Conservation (phyloP, 495 filamentous ascomycete genomes). For the Trypethelium eluteriae region DNA sequence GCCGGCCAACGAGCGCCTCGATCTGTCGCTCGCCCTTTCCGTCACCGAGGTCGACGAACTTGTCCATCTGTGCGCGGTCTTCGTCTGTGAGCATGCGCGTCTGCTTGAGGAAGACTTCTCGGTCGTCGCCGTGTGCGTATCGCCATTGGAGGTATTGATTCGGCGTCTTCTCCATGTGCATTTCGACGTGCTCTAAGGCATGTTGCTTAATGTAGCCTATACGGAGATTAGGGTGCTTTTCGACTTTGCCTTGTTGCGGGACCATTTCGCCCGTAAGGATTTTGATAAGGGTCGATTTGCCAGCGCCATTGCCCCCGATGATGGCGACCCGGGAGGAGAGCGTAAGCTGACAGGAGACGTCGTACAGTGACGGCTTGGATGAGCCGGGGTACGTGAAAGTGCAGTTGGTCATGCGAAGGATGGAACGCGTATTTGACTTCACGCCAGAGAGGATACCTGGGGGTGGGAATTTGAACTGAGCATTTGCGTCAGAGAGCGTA, state of each 20-base stretch:
- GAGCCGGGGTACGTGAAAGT: conserved; percentile 85
- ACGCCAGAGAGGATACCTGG: conserved; percentile 92
- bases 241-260: conserved; percentile 78
- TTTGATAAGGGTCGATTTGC: conserved; percentile 98
- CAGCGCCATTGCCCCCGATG: conserved; percentile 94
- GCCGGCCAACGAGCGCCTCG: conserved; percentile 85
- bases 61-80: conserved; percentile 86
- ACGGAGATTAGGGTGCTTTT: conserved; percentile 97
- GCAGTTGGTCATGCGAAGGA: conserved; percentile 88
- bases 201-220: conserved; percentile 99
- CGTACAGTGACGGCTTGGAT: conserved; percentile 74
- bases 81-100: conserved; percentile 79
- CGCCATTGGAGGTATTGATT: conserved; percentile 99
- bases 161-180: conserved; percentile 98
- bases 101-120: conserved; percentile 95
- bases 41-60: conserved; percentile 71
- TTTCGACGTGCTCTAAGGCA: conserved; percentile 96
- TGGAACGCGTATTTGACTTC: conserved; percentile 85
- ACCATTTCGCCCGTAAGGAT: conserved; percentile 92
- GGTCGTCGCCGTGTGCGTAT: conserved; percentile 92
- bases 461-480: conserved; percentile 95
- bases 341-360: conserved; percentile 76
- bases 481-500: conserved; percentile 79
- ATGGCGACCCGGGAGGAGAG: conserved; percentile 92
- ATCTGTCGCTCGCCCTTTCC: conserved; percentile 71